Percentiles rank a stretch among this genome's conserved stretches.
Evolutionary conservation across 129 eudicot species (phyloP).

Genomic region (Deinandra increscens): DNA sequence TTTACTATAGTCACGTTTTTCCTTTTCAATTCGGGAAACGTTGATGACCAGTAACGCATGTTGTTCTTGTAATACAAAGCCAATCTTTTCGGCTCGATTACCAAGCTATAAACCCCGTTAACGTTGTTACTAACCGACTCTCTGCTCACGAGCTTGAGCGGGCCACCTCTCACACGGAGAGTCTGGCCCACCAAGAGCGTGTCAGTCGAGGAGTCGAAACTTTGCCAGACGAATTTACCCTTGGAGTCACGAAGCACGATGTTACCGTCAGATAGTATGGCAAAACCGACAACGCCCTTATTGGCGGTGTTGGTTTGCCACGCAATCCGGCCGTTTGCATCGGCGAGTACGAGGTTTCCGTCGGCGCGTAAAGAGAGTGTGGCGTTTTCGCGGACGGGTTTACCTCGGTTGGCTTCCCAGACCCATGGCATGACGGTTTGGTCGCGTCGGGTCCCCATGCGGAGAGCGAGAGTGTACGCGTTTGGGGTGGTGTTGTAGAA

Average conservation of each 20-base stretch:
- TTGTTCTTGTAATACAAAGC: constrained; percentile 37
- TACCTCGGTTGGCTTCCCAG: constrained; percentile 55
- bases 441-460: constrained; percentile 24
- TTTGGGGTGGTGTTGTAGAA: constrained; percentile 61
- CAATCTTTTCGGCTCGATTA: constrained; percentile 32
- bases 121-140: constrained; percentile 27
- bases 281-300: constrained; percentile 44
- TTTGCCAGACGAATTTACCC: constrained; percentile 56
- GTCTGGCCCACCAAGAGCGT: constrained; percentile 49
- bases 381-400: constrained; percentile 53
- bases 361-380: constrained; percentile 34
- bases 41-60: constrained; percentile 26
- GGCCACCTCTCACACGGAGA: constrained; percentile 21
- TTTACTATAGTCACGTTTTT: neutral
- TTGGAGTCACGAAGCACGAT: constrained; percentile 41
- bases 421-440: constrained; percentile 42
- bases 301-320: constrained; percentile 61
- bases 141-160: constrained; percentile 41
- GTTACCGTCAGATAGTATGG: constrained; percentile 36
- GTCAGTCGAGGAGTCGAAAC: constrained; percentile 55
- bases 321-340: constrained; percentile 35
- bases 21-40: constrained; percentile 21
- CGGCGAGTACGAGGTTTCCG: constrained; percentile 48
- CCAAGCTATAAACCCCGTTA: constrained; percentile 47
- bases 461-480: constrained; percentile 39